Evolutionary conservation across 345 rosid genomes (phyloP).

Genomic region (Diplotaxis tenuifolia): DNA sequence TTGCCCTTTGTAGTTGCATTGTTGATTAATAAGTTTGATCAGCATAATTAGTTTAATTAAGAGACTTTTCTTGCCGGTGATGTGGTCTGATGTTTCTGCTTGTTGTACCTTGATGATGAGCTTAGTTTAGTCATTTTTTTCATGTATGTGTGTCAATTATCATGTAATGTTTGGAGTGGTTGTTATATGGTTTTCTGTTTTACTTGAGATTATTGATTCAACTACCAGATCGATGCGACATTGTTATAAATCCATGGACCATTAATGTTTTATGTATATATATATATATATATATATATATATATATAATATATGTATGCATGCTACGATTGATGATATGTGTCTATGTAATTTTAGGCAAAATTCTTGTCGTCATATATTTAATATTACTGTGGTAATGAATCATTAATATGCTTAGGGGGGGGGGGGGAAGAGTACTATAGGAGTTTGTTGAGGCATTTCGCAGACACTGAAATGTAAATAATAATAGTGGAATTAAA

Average conservation of each 20-base stretch:
- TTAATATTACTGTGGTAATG: conserved; percentile 12
- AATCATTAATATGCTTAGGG: conserved; percentile 1
- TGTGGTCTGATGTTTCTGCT: conserved; percentile 12
- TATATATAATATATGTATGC: no score
- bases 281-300: no score
- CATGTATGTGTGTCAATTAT: conserved; percentile 5
- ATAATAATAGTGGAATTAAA: conserved; percentile 8
- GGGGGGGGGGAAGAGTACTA: conserved; percentile 5
- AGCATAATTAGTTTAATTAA: background rate
- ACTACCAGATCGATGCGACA: background rate
- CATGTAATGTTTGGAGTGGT: conserved; percentile 20
- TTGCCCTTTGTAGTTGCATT: conserved; percentile 10
- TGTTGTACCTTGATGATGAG: conserved; percentile 8
- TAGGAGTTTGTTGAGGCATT: conserved; percentile 10
- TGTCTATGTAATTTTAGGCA: background rate
- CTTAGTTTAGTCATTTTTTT: background rate
- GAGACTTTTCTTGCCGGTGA: background rate
- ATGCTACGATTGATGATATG: conserved; percentile 5
- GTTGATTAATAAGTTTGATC: conserved; percentile 19
- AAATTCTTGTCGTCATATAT: conserved; percentile 9
- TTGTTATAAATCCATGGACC: background rate
- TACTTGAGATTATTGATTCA: conserved; percentile 11
- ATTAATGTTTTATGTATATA: no score
- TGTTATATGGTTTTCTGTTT: background rate
- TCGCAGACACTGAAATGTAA: conserved; percentile 10